These are phyloP conservation scores for Saccharum spontaneum DNA, from an alignment of 176 grass and related monocot species.

Conservation along the genomic window DNA sequence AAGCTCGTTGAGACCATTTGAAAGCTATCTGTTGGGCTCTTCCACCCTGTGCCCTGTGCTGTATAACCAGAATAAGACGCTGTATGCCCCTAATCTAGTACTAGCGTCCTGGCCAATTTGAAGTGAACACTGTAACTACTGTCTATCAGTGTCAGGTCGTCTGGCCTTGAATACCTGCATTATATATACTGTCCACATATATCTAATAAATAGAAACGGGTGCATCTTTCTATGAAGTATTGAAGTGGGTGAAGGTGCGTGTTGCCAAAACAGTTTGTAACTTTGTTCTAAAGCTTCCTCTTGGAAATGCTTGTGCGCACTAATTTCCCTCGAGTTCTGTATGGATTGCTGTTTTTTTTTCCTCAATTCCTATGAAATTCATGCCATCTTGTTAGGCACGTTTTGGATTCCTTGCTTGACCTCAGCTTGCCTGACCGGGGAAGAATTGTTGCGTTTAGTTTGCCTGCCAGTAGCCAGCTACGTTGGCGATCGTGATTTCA, in stretches of 20 bases:
- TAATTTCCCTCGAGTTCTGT: not conserved
- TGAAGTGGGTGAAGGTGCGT: not conserved
- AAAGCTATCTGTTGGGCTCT: not conserved
- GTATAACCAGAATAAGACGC: conserved; percentile 19
- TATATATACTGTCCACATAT: too few species aligned
- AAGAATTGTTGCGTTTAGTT: too few species aligned
- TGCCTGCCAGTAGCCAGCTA: too few species aligned
- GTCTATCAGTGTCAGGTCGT: not conserved
- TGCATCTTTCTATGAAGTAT: not conserved
- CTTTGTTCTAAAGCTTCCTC: not conserved
- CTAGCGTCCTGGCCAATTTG: not conserved
- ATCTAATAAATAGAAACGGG: not conserved
- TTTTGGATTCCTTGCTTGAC: too few species aligned
- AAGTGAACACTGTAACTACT: not conserved
- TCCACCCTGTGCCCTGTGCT: not conserved
- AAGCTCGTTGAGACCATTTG: conserved; percentile 42
- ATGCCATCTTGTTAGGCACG: not conserved
- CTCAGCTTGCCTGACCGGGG: too few species aligned
- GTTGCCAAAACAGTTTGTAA: not conserved
- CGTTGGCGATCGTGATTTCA: too few species aligned
- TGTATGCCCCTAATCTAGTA: not conserved
- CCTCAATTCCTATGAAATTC: not conserved
- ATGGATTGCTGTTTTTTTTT: not conserved
- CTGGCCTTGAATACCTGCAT: not conserved
- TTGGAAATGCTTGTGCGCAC: not conserved